A percentile compares a stretch with the other conserved stretches of the same genome.
phyloP scores from a whole-genome alignment of 2,329 filamentous ascomycete genomes.

The Pestalotiopsis sp. region DNA sequence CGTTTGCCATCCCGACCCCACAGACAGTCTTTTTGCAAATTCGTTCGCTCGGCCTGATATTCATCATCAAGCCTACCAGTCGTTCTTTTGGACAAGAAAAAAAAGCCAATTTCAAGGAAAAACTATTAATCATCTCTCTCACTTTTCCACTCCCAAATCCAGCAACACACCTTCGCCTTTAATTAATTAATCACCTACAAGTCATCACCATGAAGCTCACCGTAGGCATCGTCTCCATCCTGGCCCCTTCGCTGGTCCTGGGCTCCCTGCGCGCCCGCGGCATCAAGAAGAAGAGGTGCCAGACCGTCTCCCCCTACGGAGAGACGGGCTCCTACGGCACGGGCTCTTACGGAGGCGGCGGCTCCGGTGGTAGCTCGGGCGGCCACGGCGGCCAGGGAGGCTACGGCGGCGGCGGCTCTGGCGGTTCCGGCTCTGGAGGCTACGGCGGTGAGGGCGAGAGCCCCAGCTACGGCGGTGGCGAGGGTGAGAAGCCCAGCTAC shows the following conservation, averaged over 20 bases:
- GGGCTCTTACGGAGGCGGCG: background rate
- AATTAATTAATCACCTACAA: background rate
- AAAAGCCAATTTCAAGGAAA: background rate
- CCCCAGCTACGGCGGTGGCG: background rate
- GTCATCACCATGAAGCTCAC: background rate
- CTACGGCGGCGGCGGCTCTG: background rate
- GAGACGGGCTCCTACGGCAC: background rate
- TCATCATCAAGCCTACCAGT: background rate
- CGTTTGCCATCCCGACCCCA: constrained; percentile 1
- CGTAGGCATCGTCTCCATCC: background rate
- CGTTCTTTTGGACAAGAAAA: background rate
- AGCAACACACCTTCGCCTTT: background rate
- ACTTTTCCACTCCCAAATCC: background rate
- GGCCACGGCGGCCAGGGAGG: background rate
- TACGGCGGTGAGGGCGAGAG: background rate
- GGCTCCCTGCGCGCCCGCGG: background rate
- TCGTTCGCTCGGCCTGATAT: background rate
- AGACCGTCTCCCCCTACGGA: background rate
- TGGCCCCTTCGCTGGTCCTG: constrained; percentile 4
- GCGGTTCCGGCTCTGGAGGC: background rate
- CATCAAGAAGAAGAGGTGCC: constrained; percentile 4
- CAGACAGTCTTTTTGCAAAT: background rate
- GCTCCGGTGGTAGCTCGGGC: background rate
- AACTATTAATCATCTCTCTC: background rate
- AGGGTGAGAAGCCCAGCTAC: background rate